These are phyloP conservation scores for Phytophthora citrophthora DNA, from an alignment of 352 stramenopile genomes.

Conservation along the genomic window DNA sequence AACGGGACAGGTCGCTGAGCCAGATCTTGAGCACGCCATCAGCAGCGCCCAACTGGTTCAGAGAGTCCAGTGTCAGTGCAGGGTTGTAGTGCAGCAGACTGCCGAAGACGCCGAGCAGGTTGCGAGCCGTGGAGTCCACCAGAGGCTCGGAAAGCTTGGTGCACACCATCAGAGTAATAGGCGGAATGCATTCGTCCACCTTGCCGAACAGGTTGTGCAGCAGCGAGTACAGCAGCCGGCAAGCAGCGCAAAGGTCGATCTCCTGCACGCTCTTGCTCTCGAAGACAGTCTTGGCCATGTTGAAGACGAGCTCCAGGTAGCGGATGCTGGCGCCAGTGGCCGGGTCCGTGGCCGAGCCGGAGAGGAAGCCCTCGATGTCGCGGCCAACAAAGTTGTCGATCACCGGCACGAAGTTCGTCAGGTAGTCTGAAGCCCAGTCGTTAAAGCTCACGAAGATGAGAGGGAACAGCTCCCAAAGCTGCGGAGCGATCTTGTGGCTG, in stretches of 20 bases:
- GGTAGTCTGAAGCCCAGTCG: conserved; percentile 96
- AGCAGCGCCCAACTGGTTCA: conserved; percentile 89
- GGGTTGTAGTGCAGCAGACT: conserved; percentile 96
- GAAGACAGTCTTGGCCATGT: conserved; percentile 80
- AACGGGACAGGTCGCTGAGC: conserved; percentile 86
- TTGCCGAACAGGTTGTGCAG: conserved; percentile 88
- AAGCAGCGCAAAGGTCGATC: conserved; percentile 75
- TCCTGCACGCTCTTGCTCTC: conserved; percentile 69
- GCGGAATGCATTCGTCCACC: conserved; percentile 76
- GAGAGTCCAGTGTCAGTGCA: conserved; percentile 83
- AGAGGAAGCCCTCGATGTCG: conserved; percentile 76
- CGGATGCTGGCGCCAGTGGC: conserved; percentile 50
- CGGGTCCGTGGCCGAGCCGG: conserved; percentile 53
- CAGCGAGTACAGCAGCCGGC: conserved; percentile 79
- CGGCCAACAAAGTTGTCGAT: conserved; percentile 97
- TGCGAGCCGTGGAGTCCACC: conserved; percentile 73
- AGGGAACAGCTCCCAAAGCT: conserved; percentile 96
- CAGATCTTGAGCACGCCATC: conserved; percentile 93
- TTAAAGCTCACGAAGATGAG: conserved; percentile 96
- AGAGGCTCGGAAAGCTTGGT: conserved; percentile 63
- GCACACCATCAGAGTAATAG: conserved; percentile 77
- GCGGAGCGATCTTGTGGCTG: conserved; percentile 90
- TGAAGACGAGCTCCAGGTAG: conserved; percentile 84
- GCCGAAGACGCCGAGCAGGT: conserved; percentile 91
- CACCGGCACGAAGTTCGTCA: conserved; percentile 95